Base-by-base conservation (phyloP, 2,329 filamentous ascomycete genomes). In the Trichoderma lentiforme region DNA sequence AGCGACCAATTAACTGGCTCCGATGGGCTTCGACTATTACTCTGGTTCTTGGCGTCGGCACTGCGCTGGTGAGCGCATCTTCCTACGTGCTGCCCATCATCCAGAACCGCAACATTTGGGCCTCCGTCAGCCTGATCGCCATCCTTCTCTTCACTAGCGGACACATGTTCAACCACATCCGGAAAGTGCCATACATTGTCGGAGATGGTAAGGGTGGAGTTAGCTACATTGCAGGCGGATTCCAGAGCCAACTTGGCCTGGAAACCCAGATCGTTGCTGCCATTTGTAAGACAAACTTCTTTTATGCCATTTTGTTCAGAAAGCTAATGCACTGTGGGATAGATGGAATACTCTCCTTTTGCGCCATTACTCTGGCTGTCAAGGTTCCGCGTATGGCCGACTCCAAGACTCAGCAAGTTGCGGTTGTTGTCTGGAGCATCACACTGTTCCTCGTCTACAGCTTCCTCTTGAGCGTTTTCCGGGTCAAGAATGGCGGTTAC, bases 121-220 rank as follows among this genome's bases (percentile, higher is more conserved):
- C 95, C 28, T 93, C 93, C 26, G 83, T 97, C 78, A 97, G 93
- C 82, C 85, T 99, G 76, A 94, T 98, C 78, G 87, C 91, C 15
- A 95, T 99, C 74, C 88, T 99, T 56, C 86, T 98, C 72, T 99
- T 98, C 84, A 98, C 92, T 61, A 96, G 93, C 77, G 97, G 96
- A 51, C 95, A 98, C 83, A 99, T 99, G 97, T 99, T 97, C 88
- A 99, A 98, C 82, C 95, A 98, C 80, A 99, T 99, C 79, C 90
- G 97, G 77, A 95, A 96, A 81, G 93, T 97, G 3, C 96, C 96
- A 3, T 99, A 99, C 77, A 94, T 98, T 36, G 87, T 90, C 56
- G 93, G 92, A 56, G 91, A 98, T 80, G 93, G 94, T 47, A 90
- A 88, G 70, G 96, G 96, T 21, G 94, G 94, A 6, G 89, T 99